Base-by-base conservation (phyloP, 108 stramenopile genomes). In the Parietichytrium sp. region DNA sequence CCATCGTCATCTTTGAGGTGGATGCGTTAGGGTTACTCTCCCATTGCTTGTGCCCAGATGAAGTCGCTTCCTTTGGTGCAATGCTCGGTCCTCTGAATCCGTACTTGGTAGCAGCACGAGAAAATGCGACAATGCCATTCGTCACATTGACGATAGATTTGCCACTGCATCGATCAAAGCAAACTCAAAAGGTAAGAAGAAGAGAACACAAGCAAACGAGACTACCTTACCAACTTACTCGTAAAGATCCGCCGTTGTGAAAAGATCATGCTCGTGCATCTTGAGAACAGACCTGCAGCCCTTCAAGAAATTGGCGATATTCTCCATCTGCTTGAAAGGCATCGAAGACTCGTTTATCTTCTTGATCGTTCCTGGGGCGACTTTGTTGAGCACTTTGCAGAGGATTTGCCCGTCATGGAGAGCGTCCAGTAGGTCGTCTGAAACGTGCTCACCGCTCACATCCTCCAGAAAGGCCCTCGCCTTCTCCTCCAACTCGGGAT, bases 281-380 rank as follows among this genome's bases (percentile, higher is more conserved):
- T 86, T 86, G 18, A 86, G 81, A 29, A 82, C 81, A n/a, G 80
- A 36, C 4, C 87, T 51, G 87, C 87, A 88, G 20, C 49, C 87
- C 6, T 18, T 16, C 33, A 89, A 83, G 79, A 86, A 89, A 38
- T 49, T 53, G 29, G 55, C 29, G 38, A 89, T 88, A 72, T 88
- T 88, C 82, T 88, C 88, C 87, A 89, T 84, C 81, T 88, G 87
- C 72, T 84, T 83, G 52, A 88, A 89, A 8, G 87, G 85, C 50
- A 84, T 84, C 47, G 30, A 36, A 29, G 82, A 48, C 7, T 47
- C 13, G 54, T 86, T 82, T 51, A 88, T 81, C 49, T 78, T 84
- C 25, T 83, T 82, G 30, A 89, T 85, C 15, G 82, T 52, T 20
- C 85, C 87, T 7, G 87, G 88, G 55, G 52, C 52, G 3, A 84